Base-by-base conservation (phyloP, 2,329 filamentous ascomycete species). In the Monosporascus sp. region DNA sequence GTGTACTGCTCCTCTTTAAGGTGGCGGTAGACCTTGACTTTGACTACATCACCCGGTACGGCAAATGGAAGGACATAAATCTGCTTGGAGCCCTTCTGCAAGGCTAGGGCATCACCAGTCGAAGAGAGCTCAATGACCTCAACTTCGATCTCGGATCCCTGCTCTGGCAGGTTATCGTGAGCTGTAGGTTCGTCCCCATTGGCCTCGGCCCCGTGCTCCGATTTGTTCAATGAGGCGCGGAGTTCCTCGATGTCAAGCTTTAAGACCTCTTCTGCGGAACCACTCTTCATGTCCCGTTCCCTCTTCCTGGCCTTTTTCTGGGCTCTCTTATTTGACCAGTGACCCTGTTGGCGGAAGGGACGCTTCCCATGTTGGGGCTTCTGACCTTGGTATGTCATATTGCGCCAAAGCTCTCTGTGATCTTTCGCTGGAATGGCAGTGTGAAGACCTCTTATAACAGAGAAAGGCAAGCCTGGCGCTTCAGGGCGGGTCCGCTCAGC, bases 41-140 rank as follows among this genome's bases (percentile, higher is more conserved):
- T 83, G 54, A 89, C 86, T 3, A 76, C 79, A 69, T 99, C 94
- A 31, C 94, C 94, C 0, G 94, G 92, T 2, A 93, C 80, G 22
- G 87, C 82, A 67, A 97, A 99, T 4, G 93, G 91, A 1, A 97
- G 87, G 49, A 94, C 86, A 65, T 92, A 97, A 68, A 97, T 77
- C 55, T 79, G 80, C 51, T 82, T 75, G n/a, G 76, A 77, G 55
- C 82, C 80, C 27, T 82, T 73, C n/a, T 83, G 81, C 53, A 89
- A 76, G 4, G 89, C 94, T 52, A 99, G 80, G 3, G 90, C 94
- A 61, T 97, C 94, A 50, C 94, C 94, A 0, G 90, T 96, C 0
- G 93, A 97, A 0, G 93, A 96, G 37, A 97, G 77, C 59, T 89
- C 83, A 6, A 84, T 71, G 53, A 97, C 85, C n/a, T 87, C 84